Conservation (phyloP, 2,329 filamentous ascomycete species). For the Fusarium pininemorale region DNA sequence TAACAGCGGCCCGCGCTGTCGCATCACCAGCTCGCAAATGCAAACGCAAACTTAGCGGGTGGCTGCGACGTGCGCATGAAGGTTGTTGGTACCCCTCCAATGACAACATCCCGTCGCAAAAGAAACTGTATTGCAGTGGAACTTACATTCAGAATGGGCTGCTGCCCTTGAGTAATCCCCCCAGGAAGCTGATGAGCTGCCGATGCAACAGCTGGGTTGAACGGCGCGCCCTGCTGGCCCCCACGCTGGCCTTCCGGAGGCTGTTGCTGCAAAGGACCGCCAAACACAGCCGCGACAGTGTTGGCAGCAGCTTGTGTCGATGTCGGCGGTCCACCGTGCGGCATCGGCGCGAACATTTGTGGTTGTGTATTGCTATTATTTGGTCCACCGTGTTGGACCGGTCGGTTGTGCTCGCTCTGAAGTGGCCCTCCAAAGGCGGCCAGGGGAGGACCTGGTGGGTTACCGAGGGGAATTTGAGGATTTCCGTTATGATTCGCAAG, state of each 20-base stretch:
- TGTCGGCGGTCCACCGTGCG: conserved; percentile 61
- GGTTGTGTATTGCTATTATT: conserved; percentile 58
- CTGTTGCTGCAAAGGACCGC: conserved; percentile 72
- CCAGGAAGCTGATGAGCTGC: conserved; percentile 51
- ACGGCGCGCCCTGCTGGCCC: conserved; percentile 54
- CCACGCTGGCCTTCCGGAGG: conserved; percentile 70
- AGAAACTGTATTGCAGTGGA: conserved; percentile 6
- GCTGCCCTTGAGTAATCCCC: conserved; percentile 54
- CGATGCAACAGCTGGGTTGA: conserved; percentile 55
- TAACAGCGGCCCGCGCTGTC: conserved; percentile 11
- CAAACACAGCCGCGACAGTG: conserved; percentile 73
- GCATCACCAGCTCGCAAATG: conserved; percentile 23
- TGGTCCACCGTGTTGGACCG: conserved; percentile 62
- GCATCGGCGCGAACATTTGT: conserved; percentile 66
- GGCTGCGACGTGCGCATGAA: conserved; percentile 24
- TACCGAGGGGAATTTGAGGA: conserved; percentile 62
- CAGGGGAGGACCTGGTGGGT: conserved; percentile 58
- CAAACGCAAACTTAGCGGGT: conserved; percentile 19
- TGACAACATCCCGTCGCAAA: not conserved
- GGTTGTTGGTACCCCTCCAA: conserved; percentile 1
- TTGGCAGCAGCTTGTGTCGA: conserved; percentile 66
- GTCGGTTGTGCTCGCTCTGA: conserved; percentile 61
- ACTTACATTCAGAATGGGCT: conserved; percentile 63
- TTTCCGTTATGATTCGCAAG: conserved; percentile 76
- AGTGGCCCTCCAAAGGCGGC: conserved; percentile 64